Percentiles rank a stretch among this genome's conserved stretches.
Conservation (phyloP, 495 filamentous ascomycete genomes). For the Elasticomyces elasticus region DNA sequence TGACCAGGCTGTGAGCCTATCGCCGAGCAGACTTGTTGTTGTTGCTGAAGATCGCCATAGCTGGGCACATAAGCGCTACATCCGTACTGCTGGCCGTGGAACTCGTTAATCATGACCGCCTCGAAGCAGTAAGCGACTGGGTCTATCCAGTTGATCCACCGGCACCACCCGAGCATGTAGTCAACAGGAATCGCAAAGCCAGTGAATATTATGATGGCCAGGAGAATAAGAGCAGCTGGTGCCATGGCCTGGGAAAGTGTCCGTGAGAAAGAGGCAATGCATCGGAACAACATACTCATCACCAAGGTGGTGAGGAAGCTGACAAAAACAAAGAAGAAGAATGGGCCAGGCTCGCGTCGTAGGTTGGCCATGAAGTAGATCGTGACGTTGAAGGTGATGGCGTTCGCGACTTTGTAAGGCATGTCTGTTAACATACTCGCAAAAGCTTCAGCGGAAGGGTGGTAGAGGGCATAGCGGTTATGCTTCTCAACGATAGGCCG, state of each 20-base stretch:
- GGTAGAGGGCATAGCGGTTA: conserved; percentile 79
- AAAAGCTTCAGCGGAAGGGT: conserved; percentile 78
- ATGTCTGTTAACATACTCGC: conserved; percentile 74
- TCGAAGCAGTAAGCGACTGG: conserved; percentile 84
- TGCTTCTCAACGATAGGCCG: conserved; percentile 92
- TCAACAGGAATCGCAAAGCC: conserved; percentile 73
- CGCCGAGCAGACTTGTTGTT: conserved; percentile 48
- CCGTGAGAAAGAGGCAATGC: conserved; percentile 67
- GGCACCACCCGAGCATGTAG: conserved; percentile 73
- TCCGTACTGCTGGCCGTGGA: conserved; percentile 50
- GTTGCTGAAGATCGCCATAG: conserved; percentile 38
- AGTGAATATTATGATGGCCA: conserved; percentile 70
- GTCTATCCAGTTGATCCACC: conserved; percentile 82
- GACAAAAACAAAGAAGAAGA: conserved; percentile 41
- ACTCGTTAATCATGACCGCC: conserved; percentile 84
- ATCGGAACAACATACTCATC: conserved; percentile 54
- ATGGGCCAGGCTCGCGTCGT: conserved; percentile 58
- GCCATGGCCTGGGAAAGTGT: conserved; percentile 77
- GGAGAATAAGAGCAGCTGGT: conserved; percentile 70
- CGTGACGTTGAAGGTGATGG: conserved; percentile 47
- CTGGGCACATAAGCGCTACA: conserved; percentile 50
- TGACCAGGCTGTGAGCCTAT: conserved; percentile 53
- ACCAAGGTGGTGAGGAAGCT: conserved; percentile 36
- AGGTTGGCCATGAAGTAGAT: conserved; percentile 85
- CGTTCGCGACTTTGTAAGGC: conserved; percentile 49